A percentile compares a stretch with the other conserved stretches of the same genome.
phyloP scores from a whole-genome alignment of 2,329 filamentous ascomycete species.

The Beauveria bassiana region DNA sequence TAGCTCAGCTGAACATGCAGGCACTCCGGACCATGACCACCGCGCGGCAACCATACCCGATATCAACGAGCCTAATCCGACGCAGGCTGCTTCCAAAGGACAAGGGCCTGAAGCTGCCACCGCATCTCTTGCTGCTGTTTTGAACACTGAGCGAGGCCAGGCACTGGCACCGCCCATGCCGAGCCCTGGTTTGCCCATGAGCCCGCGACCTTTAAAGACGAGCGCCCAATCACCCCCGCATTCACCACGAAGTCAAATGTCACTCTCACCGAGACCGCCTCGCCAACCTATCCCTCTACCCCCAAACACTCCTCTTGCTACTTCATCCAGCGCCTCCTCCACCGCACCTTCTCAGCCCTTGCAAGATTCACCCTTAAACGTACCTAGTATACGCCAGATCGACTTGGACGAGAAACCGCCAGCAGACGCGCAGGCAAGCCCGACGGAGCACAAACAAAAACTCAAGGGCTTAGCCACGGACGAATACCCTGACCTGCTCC shows the following conservation, averaged over 20 bases:
- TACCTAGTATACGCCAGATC: slow-evolving; percentile 10
- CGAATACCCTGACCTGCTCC: slow-evolving; percentile 75
- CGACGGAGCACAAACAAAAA: slow-evolving; percentile 44
- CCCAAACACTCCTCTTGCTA: slow-evolving; percentile 54
- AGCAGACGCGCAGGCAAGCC: slow-evolving; percentile 26
- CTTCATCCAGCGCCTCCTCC: slow-evolving; percentile 34
- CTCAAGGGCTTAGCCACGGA: slow-evolving; percentile 76
- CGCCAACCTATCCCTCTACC: slow-evolving; percentile 67
- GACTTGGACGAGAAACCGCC: slow-evolving; percentile 28
- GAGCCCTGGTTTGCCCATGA: slow-evolving; percentile 53
- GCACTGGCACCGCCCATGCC: slow-evolving; percentile 37
- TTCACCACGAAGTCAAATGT: slow-evolving; percentile 45
- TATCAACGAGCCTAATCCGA: not conserved
- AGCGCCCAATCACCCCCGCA: slow-evolving; percentile 57
- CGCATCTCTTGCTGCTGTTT: slow-evolving; percentile 45
- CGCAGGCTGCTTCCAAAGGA: not conserved
- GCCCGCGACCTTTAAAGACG: slow-evolving; percentile 48
- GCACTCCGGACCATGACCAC: not conserved
- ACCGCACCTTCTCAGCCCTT: slow-evolving; percentile 6
- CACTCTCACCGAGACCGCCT: slow-evolving; percentile 45
- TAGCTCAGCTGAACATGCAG: not conserved
- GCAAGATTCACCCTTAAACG: slow-evolving; percentile 5
- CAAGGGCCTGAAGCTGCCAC: slow-evolving; percentile 31
- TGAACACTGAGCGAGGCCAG: slow-evolving; percentile 32
- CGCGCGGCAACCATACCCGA: not conserved